Evolutionary conservation across 148 eudicot genomes (phyloP), one percentile per base, ranked within the genome.

Genomic region (Vaccinium corymbosum): DNA sequence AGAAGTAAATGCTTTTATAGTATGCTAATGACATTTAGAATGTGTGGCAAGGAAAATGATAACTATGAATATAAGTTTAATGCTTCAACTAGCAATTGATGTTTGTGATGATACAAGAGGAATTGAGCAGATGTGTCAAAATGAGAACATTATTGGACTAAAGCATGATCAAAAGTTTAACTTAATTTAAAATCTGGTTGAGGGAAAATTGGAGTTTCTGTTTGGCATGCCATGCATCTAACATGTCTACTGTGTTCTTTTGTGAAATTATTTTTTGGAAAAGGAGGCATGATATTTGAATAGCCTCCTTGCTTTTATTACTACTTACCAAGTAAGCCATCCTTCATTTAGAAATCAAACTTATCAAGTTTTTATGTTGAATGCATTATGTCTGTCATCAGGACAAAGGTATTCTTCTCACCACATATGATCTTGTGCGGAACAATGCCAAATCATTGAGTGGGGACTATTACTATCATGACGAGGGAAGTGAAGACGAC

Each of bases 391-490:
- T 83, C 79, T 82, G 68, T 61, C 55, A 77, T 91, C 88, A 97
- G 99, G 93, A 94, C 87, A 93, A 92, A 88, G 99, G 99, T 50
- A 85, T 97, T 46, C 93, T 97, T 83, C 85, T 97, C 57, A 97
- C 99, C 74, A 97, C 99, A 17, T 97, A 97, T 50, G 99, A 97
- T 80, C 94, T 95, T 84, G 98, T 97, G 80, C 89, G 99, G 77
- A 93, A 94, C 87, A 97, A 97, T 87, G 79, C 84, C 11, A 97
- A 95, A 81, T 86, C 94, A 53, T 87, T 97, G 80, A 73, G 90
- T 80, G 94, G 94, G 72, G 89, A 86, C 84, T 73, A 71, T 79
- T 84, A 42, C 83, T 83, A 87, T 85, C 84, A 86, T 22, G 94
- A 89, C 71, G 95, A 93, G 35, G 70, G 83, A 74, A 88, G 80